Percentiles rank a stretch among this genome's conserved stretches.
Evolutionary conservation across 2,329 filamentous ascomycete genomes (phyloP).

Genomic region (Fusarium graminum): DNA sequence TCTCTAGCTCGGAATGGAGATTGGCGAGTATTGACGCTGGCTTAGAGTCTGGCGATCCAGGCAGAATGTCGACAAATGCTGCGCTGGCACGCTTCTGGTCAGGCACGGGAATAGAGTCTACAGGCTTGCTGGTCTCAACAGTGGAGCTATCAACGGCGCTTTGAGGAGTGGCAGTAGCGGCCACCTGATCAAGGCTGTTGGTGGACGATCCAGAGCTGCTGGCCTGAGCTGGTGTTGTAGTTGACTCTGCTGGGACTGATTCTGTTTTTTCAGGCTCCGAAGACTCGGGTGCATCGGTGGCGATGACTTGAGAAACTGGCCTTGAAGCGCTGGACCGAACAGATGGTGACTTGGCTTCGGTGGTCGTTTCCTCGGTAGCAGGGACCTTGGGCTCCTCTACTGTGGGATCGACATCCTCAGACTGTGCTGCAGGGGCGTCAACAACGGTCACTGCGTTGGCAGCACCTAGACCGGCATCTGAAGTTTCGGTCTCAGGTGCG

Average conservation of each 20-base stretch:
- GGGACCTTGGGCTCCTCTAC: background rate
- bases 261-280: background rate
- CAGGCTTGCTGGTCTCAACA: background rate
- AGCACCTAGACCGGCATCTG: background rate
- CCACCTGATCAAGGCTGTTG: background rate
- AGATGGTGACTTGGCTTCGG: no score
- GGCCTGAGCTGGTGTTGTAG: background rate
- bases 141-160: background rate
- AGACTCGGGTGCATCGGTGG: background rate
- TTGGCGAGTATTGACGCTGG: constrained; percentile 3
- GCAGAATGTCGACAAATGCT: background rate
- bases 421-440: background rate
- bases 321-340: no score
- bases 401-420: background rate
- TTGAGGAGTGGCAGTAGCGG: background rate
- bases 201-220: constrained; percentile 1
- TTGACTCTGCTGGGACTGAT: background rate
- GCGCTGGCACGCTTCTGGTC: background rate
- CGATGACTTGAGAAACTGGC: no score
- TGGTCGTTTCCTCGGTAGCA: background rate
- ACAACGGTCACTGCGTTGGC: background rate
- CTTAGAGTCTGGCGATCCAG: background rate
- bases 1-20: background rate
- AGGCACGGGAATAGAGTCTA: background rate
- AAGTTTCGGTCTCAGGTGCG: background rate